phyloP scores from a whole-genome alignment of 768 basidiomycete species.

The Boletales sp. region DNA sequence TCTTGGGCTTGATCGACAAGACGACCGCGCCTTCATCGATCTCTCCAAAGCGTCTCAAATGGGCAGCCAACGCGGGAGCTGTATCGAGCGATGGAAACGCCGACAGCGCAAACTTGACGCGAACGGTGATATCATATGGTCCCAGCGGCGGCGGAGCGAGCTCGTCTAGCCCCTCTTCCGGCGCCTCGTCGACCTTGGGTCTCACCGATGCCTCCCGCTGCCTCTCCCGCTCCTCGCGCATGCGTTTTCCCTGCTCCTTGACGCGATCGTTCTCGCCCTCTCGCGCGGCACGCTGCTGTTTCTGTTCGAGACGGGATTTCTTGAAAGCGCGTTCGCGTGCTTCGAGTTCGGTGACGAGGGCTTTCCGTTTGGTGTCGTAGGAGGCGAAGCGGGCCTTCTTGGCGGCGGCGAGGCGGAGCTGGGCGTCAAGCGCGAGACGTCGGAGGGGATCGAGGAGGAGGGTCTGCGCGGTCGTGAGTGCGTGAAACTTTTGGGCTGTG shows the following conservation, averaged over 20 bases:
- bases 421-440: constrained; percentile 76
- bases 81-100: constrained; percentile 37
- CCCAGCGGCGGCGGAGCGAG: constrained; percentile 59
- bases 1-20: constrained; percentile 59
- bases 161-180: constrained; percentile 35
- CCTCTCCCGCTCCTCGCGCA: constrained; percentile 65
- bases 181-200: constrained; percentile 23
- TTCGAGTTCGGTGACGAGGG: constrained; percentile 73
- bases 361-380: constrained; percentile 72
- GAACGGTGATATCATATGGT: constrained; percentile 71
- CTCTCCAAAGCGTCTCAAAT: constrained; percentile 60
- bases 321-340: constrained; percentile 75
- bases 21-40: constrained; percentile 65
- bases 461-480: constrained; percentile 78
- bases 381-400: constrained; percentile 64
- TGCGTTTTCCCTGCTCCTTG: constrained; percentile 66
- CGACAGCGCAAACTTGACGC: constrained; percentile 63
- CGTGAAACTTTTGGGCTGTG: constrained; percentile 75
- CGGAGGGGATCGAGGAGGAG: constrained; percentile 77
- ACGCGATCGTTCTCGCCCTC: constrained; percentile 67
- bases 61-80: constrained; percentile 21
- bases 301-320: constrained; percentile 61
- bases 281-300: constrained; percentile 50
- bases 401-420: constrained; percentile 66
- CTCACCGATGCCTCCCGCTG: constrained; percentile 45